phyloP scores from a whole-genome alignment of 2,329 filamentous ascomycete genomes.

The Chalara sp. region DNA sequence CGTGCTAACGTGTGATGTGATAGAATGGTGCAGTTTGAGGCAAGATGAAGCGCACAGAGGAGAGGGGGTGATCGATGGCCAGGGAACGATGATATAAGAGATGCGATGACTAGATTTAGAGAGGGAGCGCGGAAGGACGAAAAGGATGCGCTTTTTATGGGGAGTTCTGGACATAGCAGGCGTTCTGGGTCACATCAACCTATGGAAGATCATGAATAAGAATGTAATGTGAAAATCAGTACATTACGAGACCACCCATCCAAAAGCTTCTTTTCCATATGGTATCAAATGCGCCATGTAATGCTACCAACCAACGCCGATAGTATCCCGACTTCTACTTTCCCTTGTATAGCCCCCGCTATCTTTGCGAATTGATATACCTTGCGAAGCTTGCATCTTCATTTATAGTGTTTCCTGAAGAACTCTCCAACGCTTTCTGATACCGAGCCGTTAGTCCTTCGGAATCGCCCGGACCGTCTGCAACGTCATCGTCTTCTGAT shows the following conservation, averaged over 20 bases:
- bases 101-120: too few species aligned
- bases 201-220: too few species aligned
- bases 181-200: conserved; percentile 1
- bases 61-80: neutral
- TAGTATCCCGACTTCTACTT: neutral
- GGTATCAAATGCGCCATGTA: conserved; percentile 26
- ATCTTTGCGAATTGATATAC: conserved; percentile 26
- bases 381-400: conserved; percentile 28
- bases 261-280: neutral
- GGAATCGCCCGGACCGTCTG: conserved; percentile 43
- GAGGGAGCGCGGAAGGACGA: neutral
- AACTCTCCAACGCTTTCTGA: conserved; percentile 60
- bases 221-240: too few species aligned
- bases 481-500: conserved; percentile 50
- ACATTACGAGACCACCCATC: too few species aligned
- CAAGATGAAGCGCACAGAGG: conserved; percentile 50
- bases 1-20: neutral
- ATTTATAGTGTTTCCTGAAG: conserved; percentile 30
- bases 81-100: neutral
- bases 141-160: neutral
- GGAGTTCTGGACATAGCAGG: conserved; percentile 6
- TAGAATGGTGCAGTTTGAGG: conserved; percentile 98
- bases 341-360: neutral
- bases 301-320: conserved; percentile 21
- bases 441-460: conserved; percentile 71